Evolutionary conservation across 1,139 yeast genomes (phyloP), one percentile per base, ranked within the genome.

Genomic region (Yamadazyma triangularis): DNA sequence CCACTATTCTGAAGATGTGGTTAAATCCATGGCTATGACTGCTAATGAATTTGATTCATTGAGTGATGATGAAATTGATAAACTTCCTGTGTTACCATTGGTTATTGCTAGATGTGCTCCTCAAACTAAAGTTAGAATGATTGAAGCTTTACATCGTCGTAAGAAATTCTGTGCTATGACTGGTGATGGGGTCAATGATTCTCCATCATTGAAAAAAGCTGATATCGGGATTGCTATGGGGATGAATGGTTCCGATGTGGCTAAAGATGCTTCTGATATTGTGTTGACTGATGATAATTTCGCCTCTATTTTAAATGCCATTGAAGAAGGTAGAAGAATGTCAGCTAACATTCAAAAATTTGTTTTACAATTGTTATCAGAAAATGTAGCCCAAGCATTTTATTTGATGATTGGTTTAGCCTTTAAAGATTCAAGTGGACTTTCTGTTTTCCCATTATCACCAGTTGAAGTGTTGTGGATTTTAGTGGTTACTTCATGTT

Each of bases 121-220:
- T 55, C 94, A 86, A 74, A 95, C 86, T 73, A 86, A 86, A 71
- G 86, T 83, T 72, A 84, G 82, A 54, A 95, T 88, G 49, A 94
- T 85, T 65, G 93, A 83, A 69, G 82, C 83, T 53, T 75, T 84
- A 63, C 93, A 84, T 73, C 75, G 80, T 58, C 78, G 95, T 76
- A 95, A 95, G 70, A 84, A 83, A 79, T 78, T 86, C 70, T 94
- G 85, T 73, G 95, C 95, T 66, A 86, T 86, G 95, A 86, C 95
- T 75, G 95, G 95, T 82, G 95, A 86, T 64, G 95, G 95, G 80
- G 95, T 86, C 62, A 86, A 86, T 71, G 95, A 86, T 71, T 95
- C 95, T 54, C 95, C 95, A 60, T 86, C 95, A 48, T 78, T 86
- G 70, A 86, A 86, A 83, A 85, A 85, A 74, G 94, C 95, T 64